Base-by-base conservation (phyloP, 352 stramenopile species). In the Elongisporangium anandrum region DNA sequence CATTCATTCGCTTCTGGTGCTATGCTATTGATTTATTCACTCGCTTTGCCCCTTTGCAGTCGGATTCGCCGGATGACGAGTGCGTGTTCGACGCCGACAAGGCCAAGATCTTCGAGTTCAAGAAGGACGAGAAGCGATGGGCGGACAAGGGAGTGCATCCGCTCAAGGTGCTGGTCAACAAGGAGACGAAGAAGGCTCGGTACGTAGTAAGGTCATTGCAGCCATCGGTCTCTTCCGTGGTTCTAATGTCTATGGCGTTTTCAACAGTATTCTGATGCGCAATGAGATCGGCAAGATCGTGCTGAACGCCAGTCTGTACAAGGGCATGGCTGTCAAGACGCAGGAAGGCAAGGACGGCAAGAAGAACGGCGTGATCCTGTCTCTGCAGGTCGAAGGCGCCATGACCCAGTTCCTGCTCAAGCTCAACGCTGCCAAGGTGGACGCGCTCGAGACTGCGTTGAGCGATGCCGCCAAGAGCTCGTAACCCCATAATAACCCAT, bases 261-360 rank as follows among this genome's bases (percentile, higher is more conserved):
- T 34, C 5, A 55, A 4, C 50, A 90, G 86, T 2, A 88, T 95
- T 56, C 61, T 95, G 21, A 73, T 92, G 45, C 84, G 86, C 48
- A 94, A 95, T 50, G 67, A 88, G 63, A 95, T 94, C 54, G 86
- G 86, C 63, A 95, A 94, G 77, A 83, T 95, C 60, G 84, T 95
- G 56, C 54, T 95, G 57, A 95, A 95, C 64, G 70, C 86, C 26
- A 68, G 74, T 22, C 57, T 95, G 52, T 95, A 93, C 75, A 92
- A 91, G 57, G 86, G 84, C 24, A 72, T 95, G 61, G 65, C 51
- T 29, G 60, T 93, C 50, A 80, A 73, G 61, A 61, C 72, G 1
- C 76, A 90, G 20, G 79, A 93, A 51, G 63, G 68, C 52, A 92
- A 92, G 65, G 34, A 45, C 6, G 81, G 84, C 59, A 94, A 93